Evolutionary conservation across 176 grass and related monocot genomes (phyloP).

Genomic region (Dendrocalamus sinicus): DNA sequence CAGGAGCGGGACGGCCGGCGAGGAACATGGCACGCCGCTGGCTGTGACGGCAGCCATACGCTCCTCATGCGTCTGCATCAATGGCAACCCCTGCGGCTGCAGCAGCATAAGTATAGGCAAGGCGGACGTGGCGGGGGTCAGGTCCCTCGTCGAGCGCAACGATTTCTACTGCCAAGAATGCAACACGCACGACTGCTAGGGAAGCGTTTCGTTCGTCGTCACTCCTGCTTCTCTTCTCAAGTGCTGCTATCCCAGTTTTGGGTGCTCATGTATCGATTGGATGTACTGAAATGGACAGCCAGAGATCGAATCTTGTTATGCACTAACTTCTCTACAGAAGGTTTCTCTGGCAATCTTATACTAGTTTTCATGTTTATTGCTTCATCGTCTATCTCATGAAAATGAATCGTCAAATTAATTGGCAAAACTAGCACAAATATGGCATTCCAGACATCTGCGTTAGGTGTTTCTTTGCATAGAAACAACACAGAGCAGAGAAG

Average conservation of each 20-base stretch:
- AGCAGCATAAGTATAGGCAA: no score
- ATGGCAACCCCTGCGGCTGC: background rate
- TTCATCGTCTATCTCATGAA: background rate
- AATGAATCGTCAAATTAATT: background rate
- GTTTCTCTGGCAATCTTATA: background rate
- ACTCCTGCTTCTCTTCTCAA: background rate
- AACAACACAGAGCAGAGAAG: background rate
- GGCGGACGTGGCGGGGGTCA: background rate
- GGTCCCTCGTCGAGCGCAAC: constrained; percentile 53
- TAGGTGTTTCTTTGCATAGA: background rate
- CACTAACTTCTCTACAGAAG: no score
- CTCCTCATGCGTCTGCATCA: background rate
- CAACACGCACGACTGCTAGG: constrained; percentile 45
- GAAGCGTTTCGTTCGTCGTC: no score
- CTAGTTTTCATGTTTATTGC: background rate
- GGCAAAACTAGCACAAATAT: background rate
- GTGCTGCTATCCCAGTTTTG: background rate
- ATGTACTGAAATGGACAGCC: background rate
- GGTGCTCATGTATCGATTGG: background rate
- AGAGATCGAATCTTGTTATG: no score
- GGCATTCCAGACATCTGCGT: background rate
- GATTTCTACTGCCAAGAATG: constrained; percentile 61
- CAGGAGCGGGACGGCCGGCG: background rate
- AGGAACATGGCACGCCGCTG: background rate
- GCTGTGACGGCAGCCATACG: background rate